Evolutionary conservation across 208 protist species (phyloP).

Genomic region (Tritrichomonas musculus): DNA sequence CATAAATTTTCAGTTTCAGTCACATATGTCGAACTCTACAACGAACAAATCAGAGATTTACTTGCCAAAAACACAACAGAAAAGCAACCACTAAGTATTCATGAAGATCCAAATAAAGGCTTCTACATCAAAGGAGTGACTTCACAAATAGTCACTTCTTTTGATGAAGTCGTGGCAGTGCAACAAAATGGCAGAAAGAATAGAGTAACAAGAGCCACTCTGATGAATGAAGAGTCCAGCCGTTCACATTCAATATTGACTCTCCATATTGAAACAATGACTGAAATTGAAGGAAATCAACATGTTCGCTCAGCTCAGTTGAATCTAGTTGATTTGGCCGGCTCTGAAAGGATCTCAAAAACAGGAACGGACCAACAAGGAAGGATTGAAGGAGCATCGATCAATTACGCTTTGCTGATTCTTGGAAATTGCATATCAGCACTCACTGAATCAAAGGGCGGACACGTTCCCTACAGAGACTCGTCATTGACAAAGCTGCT

Average conservation of each 20-base stretch:
- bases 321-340: conserved; percentile 75
- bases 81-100: conserved; percentile 36
- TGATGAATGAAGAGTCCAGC: conserved; percentile 69
- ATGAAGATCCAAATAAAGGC: conserved; percentile 44
- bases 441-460: conserved; percentile 41
- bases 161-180: conserved; percentile 20
- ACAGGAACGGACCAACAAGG: conserved; percentile 39
- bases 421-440: conserved; percentile 35
- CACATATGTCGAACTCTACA: conserved; percentile 37
- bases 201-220: conserved; percentile 61
- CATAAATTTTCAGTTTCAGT: conserved; percentile 34
- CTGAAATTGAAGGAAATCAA: background rate
- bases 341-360: conserved; percentile 69
- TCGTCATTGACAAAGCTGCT: conserved; percentile 59
- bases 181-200: conserved; percentile 71
- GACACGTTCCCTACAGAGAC: conserved; percentile 64
- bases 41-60: conserved; percentile 34
- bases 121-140: conserved; percentile 45
- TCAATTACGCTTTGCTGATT: conserved; percentile 15
- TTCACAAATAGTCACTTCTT: conserved; percentile 24
- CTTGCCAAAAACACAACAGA: conserved; percentile 33
- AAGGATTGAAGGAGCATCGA: conserved; percentile 8
- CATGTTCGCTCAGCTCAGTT: conserved; percentile 48
- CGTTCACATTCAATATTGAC: conserved; percentile 59
- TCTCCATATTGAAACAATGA: conserved; percentile 44